A percentile compares a stretch with the other conserved stretches of the same genome.
phyloP scores from a whole-genome alignment of 2,329 filamentous ascomycete species.

The Rutstroemia sp. region DNA sequence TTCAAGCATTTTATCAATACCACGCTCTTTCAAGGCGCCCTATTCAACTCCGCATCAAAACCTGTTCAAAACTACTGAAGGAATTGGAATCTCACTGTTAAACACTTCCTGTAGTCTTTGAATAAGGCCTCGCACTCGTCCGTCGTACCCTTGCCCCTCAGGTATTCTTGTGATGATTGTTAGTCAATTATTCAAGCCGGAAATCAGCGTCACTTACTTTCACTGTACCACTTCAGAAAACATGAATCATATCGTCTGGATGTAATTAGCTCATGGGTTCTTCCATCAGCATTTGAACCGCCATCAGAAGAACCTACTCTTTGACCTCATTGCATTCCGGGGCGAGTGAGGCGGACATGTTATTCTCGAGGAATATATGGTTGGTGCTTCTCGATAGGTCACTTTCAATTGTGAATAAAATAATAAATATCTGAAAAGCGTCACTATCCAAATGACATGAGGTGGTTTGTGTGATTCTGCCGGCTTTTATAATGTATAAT shows the following conservation, averaged over 20 bases:
- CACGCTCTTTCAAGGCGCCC: conserved; percentile 79
- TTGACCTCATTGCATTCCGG: conserved; percentile 94
- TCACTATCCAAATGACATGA: no score
- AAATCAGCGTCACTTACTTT: conserved; percentile 57
- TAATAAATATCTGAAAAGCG: no score
- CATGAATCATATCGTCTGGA: conserved; percentile 87
- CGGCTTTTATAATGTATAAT: no score
- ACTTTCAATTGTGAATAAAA: background rate
- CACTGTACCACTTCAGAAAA: conserved; percentile 98
- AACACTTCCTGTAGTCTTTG: conserved; percentile 78
- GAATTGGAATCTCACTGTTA: conserved; percentile 52
- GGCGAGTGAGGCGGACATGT: conserved; percentile 89
- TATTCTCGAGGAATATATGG: background rate
- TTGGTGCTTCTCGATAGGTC: background rate
- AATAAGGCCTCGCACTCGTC: conserved; percentile 84
- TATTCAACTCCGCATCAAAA: conserved; percentile 32
- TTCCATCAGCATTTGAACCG: conserved; percentile 6
- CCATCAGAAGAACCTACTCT: conserved; percentile 54
- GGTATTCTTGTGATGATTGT: conserved; percentile 58
- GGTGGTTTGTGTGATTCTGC: background rate
- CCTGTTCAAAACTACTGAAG: background rate
- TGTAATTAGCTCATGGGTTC: background rate
- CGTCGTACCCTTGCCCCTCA: conserved; percentile 72
- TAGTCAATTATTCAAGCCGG: conserved; percentile 5
- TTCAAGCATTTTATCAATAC: conserved; percentile 87